These are phyloP conservation scores for Magnusiomyces tetraspermus DNA, from an alignment of 1,139 yeast species.

Conservation along the genomic window DNA sequence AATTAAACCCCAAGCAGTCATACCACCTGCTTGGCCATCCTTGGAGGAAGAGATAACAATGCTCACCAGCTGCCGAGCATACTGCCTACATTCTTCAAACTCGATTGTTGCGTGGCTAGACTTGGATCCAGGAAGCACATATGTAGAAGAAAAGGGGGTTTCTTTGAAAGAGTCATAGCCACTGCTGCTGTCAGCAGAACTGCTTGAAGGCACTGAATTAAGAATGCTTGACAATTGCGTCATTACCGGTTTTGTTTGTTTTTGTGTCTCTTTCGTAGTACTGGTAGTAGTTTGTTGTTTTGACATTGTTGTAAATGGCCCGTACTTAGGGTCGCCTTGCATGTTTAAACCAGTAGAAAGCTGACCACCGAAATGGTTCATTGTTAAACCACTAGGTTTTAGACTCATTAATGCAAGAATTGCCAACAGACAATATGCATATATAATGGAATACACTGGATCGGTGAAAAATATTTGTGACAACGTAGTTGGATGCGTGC, in stretches of 20 bases:
- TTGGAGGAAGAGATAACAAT: not conserved
- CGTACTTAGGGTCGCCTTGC: too few species aligned
- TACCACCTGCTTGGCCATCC: not conserved
- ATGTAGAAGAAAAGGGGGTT: not conserved
- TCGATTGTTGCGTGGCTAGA: not conserved
- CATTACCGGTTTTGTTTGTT: too few species aligned
- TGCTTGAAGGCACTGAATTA: too few species aligned
- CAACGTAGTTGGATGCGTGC: not conserved
- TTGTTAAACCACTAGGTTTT: not conserved
- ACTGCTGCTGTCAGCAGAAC: not conserved
- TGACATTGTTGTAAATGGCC: too few species aligned
- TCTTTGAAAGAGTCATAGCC: too few species aligned
- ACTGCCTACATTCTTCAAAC: not conserved
- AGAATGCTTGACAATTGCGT: too few species aligned
- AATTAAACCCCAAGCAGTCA: constrained; percentile 1
- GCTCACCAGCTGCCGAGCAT: constrained; percentile 2
- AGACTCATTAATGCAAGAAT: not conserved
- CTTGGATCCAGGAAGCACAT: not conserved
- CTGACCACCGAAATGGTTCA: not conserved
- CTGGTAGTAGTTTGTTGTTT: not conserved
- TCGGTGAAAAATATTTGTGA: constrained; percentile 5
- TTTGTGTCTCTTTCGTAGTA: not conserved
- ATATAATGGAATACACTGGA: not conserved
- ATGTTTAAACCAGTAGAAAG: too few species aligned
- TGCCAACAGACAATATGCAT: not conserved